Conservation (phyloP, 805 yeast genomes). For the Lachancea lanzarotensis region DNA sequence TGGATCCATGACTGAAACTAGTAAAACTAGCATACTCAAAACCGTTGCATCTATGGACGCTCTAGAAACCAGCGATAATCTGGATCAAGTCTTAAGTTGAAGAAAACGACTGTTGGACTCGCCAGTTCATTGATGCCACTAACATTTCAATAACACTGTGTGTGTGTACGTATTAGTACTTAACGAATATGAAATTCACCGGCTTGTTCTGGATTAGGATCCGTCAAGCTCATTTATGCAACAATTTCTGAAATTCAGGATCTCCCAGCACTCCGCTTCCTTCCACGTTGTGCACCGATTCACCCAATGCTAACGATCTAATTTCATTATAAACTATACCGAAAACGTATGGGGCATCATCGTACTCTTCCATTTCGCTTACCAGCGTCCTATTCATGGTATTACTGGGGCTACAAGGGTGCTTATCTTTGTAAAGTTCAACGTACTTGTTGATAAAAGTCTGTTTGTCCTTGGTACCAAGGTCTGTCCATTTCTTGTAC, state of each 20-base stretch:
- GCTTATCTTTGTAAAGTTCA: conserved; percentile 28
- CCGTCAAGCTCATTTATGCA: neutral
- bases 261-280: conserved; percentile 22
- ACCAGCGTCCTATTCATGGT: conserved; percentile 31
- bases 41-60: conserved; percentile 82
- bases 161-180: too few relatives aligned
- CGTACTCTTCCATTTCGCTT: conserved; percentile 34
- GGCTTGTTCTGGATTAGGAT: too few relatives aligned
- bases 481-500: conserved; percentile 30
- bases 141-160: too few relatives aligned
- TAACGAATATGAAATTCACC: neutral
- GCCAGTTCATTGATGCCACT: too few relatives aligned
- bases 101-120: too few relatives aligned
- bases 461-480: conserved; percentile 24
- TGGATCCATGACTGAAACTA: conserved; percentile 80
- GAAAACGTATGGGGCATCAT: conserved; percentile 35
- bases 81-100: conserved; percentile 37
- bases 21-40: conserved; percentile 70
- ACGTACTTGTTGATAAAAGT: conserved; percentile 28
- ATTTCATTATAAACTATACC: conserved; percentile 36
- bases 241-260: conserved; percentile 16
- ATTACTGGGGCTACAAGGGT: conserved; percentile 34
- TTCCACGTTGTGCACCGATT: conserved; percentile 16
- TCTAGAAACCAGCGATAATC: conserved; percentile 69
- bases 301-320: conserved; percentile 17